phyloP scores from a whole-genome alignment of 305 asterid species.

The Stenogyne calaminthoides region DNA sequence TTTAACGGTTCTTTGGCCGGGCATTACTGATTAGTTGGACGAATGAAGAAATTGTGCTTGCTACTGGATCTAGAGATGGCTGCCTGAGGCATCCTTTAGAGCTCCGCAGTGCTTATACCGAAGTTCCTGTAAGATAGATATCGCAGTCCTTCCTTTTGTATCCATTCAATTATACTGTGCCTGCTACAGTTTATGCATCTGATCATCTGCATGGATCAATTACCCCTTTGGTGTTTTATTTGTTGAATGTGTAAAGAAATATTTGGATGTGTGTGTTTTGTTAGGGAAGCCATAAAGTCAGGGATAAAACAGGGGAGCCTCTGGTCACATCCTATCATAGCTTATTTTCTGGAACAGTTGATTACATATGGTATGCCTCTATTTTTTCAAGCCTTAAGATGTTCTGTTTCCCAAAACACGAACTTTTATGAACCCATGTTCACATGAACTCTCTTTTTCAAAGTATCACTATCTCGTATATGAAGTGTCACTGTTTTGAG shows the following conservation, averaged over 20 bases:
- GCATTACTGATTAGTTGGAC: constrained; percentile 58
- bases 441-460: too few species aligned
- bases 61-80: constrained; percentile 63
- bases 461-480: too few species aligned
- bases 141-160: constrained; percentile 17
- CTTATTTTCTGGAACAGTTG: constrained; percentile 78
- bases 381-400: constrained; percentile 4
- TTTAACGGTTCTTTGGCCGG: constrained; percentile 13
- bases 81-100: constrained; percentile 57
- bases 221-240: background rate
- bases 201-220: constrained; percentile 8
- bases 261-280: constrained; percentile 23
- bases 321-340: constrained; percentile 72
- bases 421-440: too few species aligned
- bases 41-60: constrained; percentile 70
- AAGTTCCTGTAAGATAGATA: constrained; percentile 67
- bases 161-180: constrained; percentile 13
- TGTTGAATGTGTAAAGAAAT: background rate
- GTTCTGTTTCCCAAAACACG: background rate
- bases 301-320: constrained; percentile 82
- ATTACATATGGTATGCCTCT: constrained; percentile 74
- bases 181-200: constrained; percentile 11
- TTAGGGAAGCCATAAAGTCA: constrained; percentile 65
- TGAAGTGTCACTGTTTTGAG: too few species aligned
- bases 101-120: constrained; percentile 70